Percentiles rank a stretch among this genome's conserved stretches.
These are phyloP conservation scores for Fabrea salina DNA, from an alignment of 169 alveolate species.

Conservation along the genomic window DNA sequence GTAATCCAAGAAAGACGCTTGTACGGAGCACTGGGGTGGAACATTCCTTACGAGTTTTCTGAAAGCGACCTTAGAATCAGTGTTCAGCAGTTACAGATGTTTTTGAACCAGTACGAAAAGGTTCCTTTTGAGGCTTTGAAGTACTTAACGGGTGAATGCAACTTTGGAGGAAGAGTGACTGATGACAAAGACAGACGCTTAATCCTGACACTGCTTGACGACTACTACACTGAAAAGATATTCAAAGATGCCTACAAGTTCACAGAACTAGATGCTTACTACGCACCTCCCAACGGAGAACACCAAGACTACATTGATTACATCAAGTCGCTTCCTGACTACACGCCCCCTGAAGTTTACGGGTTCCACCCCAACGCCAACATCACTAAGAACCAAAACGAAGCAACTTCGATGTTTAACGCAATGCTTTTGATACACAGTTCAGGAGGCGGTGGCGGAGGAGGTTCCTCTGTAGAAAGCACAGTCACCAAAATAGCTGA, in stretches of 20 bases:
- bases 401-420: conserved; percentile 40
- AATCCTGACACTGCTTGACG: conserved; percentile 76
- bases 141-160: conserved; percentile 85
- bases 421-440: background rate
- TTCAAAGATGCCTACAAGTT: conserved; percentile 67
- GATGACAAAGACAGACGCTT: conserved; percentile 86
- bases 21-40: conserved; percentile 94
- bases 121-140: conserved; percentile 84
- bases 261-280: conserved; percentile 52
- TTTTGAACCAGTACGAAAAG: conserved; percentile 71
- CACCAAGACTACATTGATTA: conserved; percentile 71
- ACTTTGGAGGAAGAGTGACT: conserved; percentile 90
- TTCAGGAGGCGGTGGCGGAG: conserved; percentile 29
- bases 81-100: conserved; percentile 72
- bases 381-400: conserved; percentile 84
- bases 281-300: conserved; percentile 77
- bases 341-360: conserved; percentile 74
- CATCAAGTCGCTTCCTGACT: conserved; percentile 75
- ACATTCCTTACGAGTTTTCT: conserved; percentile 90
- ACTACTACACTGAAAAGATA: conserved; percentile 71
- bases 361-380: conserved; percentile 89
- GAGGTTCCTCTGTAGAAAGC: conserved; percentile 53
- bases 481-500: conserved; percentile 67
- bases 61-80: conserved; percentile 85
- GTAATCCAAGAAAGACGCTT: conserved; percentile 87